Conservation (phyloP, 169 alveolate species). For the Cryptosporidium sp. region DNA sequence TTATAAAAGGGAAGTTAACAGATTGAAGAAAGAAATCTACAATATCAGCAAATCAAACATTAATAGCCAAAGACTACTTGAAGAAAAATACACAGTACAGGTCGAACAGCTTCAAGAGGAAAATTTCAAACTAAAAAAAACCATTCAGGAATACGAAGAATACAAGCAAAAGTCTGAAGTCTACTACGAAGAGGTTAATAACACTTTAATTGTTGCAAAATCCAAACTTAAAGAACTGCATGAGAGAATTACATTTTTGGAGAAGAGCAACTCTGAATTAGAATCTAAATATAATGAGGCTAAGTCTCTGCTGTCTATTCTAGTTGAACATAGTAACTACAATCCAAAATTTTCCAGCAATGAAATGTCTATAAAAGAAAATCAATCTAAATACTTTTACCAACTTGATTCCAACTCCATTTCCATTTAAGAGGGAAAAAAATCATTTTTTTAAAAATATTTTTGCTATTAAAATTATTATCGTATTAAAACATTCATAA, state of each 20-base stretch:
- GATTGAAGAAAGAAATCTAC: slow-evolving; percentile 13
- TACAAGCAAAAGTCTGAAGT: slow-evolving; percentile 38
- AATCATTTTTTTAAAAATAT: no score
- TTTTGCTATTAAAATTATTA: no score
- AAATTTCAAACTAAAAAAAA: neutral
- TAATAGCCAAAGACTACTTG: slow-evolving; percentile 29
- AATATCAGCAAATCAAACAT: slow-evolving; percentile 41
- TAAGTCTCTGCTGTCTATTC: slow-evolving; percentile 2
- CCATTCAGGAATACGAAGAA: slow-evolving; percentile 23
- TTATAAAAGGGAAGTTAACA: slow-evolving; percentile 10
- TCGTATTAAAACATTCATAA: no score
- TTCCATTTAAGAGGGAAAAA: neutral
- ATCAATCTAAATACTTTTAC: neutral
- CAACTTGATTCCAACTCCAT: neutral
- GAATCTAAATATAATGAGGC: slow-evolving; percentile 20
- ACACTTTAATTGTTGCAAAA: slow-evolving; percentile 32
- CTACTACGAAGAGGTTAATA: slow-evolving; percentile 43
- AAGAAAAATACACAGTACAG: slow-evolving; percentile 26
- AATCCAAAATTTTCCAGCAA: neutral
- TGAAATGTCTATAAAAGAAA: neutral
- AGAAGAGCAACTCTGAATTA: slow-evolving; percentile 13
- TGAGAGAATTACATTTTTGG: slow-evolving; percentile 9
- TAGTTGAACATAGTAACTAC: slow-evolving; percentile 20
- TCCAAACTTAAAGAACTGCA: slow-evolving; percentile 46
- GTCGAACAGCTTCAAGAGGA: slow-evolving; percentile 6